Evolutionary conservation across 164 flowering plant genomes (phyloP), one percentile per base, ranked within the genome.

Genomic region (Paratinospora sagittata): DNA sequence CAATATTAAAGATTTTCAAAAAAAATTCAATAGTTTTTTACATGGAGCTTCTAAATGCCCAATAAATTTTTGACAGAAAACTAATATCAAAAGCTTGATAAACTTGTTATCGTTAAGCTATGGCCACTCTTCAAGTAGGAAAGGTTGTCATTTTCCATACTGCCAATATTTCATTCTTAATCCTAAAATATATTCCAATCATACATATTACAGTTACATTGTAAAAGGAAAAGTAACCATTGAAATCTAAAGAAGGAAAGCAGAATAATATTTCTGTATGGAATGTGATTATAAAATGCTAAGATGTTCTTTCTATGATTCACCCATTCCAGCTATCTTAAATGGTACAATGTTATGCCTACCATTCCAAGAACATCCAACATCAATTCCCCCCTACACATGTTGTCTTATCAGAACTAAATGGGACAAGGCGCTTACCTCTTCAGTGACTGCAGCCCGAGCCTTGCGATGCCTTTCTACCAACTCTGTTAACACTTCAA

Each of bases 401-500:
- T 19, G 16, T 36, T 57, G 27, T 61, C 34, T 60, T 6, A 67
- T 1, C 65, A n/a, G n/a, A 75, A 26, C 67, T 70, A 16, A 49
- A 33, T 26, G 61, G 70, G 5, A 61, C 71, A 68, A 37, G 45
- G 58, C 14, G 70, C 71, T 78, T 84, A 90, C 96, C 87, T 87
- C 89, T 27, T 94, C 97, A 14, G 97, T 89, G 26, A 92, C 97
- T n/a, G 90, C 90, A 60, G 97, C 90, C 19, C 98, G 84, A 60
- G 97, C 97, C 73, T 74, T 78, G 0, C 84, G 84, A 79, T 95
- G 98, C 80, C 96, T 87, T 79, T 95, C 97, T 2, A 95, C 97
- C 55, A 95, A 2, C 73, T 87, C 90, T 7, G 90, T 84, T 70
- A 95, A 76, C 75, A 89, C 89, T 77, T 85, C 80, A 71, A 71